Evolutionary conservation across 768 basidiomycete genomes (phyloP).

Genomic region (Cyathus striatus): DNA sequence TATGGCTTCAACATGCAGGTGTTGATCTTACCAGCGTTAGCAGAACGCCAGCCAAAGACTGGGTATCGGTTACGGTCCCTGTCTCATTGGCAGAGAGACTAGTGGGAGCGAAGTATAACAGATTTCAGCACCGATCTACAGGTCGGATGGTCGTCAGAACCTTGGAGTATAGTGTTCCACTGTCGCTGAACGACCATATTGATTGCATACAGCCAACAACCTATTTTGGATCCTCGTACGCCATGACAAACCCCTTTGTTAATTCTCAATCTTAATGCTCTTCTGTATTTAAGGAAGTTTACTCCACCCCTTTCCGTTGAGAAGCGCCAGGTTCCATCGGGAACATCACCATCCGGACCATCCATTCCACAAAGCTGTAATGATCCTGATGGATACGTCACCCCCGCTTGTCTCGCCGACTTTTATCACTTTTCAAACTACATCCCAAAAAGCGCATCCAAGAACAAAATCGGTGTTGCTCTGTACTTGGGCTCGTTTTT

Average conservation of each 20-base stretch:
- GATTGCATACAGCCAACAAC: constrained; percentile 32
- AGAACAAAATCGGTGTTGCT: not conserved
- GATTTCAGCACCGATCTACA: not conserved
- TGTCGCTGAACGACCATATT: constrained; percentile 25
- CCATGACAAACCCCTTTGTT: not conserved
- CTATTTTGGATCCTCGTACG: constrained; percentile 16
- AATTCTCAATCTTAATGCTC: not conserved
- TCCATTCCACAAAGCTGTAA: too few species aligned
- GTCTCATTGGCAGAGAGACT: not conserved
- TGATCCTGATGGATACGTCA: not conserved
- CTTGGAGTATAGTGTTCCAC: constrained; percentile 14
- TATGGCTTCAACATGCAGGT: not conserved
- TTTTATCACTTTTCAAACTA: not conserved
- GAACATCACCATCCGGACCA: too few species aligned
- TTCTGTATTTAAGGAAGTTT: not conserved
- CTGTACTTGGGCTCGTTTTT: not conserved
- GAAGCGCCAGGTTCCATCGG: not conserved
- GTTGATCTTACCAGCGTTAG: not conserved
- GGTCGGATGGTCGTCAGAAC: not conserved
- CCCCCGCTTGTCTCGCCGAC: not conserved
- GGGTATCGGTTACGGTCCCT: not conserved
- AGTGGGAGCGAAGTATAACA: not conserved
- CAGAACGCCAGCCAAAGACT: not conserved
- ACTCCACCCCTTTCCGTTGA: not conserved
- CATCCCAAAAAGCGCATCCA: not conserved